Conservation (phyloP, 2,329 filamentous ascomycete genomes). For the Colletotrichum ledebouriae region DNA sequence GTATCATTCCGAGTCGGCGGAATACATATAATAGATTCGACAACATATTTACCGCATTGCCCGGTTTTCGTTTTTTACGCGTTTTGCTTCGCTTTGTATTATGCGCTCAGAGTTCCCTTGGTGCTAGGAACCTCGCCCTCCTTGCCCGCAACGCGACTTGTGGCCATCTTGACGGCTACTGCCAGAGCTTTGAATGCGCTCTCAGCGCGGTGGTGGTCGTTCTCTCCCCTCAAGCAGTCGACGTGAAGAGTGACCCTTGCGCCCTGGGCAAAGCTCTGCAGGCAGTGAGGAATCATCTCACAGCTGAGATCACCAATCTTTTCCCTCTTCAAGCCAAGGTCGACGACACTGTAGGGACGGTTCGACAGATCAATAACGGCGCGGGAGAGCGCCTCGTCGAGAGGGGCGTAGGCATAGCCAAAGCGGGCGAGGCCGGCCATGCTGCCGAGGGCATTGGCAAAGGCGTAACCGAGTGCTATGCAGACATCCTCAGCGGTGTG, state of each 20-base stretch:
- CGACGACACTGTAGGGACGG: constrained; percentile 86
- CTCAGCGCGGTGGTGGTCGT: constrained; percentile 97
- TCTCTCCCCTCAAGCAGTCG: constrained; percentile 88
- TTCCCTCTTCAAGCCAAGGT: constrained; percentile 88
- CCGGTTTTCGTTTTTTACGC: constrained; percentile 20
- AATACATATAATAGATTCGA: constrained; percentile 26
- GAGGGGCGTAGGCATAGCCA: constrained; percentile 90
- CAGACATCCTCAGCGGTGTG: constrained; percentile 97
- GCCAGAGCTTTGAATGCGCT: constrained; percentile 97
- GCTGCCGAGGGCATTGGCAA: constrained; percentile 82
- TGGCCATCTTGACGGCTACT: constrained; percentile 85
- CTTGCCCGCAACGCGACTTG: constrained; percentile 78
- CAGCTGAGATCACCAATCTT: constrained; percentile 93
- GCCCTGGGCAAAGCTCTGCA: constrained; percentile 93
- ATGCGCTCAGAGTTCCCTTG: constrained; percentile 85
- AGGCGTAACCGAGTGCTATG: constrained; percentile 88
- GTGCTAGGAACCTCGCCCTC: constrained; percentile 96
- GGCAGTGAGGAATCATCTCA: constrained; percentile 97
- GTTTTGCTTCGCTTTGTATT: background rate
- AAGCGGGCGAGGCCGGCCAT: constrained; percentile 89
- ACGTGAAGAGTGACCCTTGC: constrained; percentile 95
- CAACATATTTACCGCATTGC: constrained; percentile 20
- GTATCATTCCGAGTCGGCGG: constrained; percentile 37
- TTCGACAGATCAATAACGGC: constrained; percentile 96
- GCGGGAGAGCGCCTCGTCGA: constrained; percentile 94